Conservation (phyloP, 2,329 filamentous ascomycete species). For the Tolypocladium ophioglossoides region DNA sequence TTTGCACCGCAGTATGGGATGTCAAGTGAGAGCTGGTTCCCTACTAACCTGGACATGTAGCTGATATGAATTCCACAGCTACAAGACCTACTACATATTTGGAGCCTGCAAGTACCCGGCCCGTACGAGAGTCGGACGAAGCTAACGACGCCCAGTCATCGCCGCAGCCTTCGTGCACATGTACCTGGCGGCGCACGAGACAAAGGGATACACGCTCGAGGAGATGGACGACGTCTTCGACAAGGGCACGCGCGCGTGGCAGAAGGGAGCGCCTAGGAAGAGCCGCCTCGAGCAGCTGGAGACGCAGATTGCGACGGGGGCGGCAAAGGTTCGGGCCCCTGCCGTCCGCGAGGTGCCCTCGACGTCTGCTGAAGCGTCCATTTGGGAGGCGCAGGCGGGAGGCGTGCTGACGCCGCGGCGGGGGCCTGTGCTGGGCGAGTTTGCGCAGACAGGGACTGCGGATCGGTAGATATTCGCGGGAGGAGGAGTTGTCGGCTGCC, state of each 20-base stretch:
- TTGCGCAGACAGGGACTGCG: too few relatives aligned
- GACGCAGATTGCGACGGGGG: constrained; percentile 30
- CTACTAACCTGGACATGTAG: not conserved
- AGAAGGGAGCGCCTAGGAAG: constrained; percentile 24
- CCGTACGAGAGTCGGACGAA: too few relatives aligned
- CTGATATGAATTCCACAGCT: constrained; percentile 15
- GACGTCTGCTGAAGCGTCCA: too few relatives aligned
- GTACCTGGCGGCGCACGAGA: constrained; percentile 53
- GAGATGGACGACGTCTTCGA: constrained; percentile 68
- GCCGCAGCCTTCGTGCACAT: constrained; percentile 58
- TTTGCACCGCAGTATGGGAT: constrained; percentile 20
- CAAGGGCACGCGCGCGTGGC: constrained; percentile 48
- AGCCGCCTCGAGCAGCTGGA: constrained; percentile 36
- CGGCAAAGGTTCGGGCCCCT: too few relatives aligned
- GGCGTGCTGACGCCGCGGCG: too few relatives aligned
- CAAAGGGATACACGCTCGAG: constrained; percentile 63
- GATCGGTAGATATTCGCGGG: too few relatives aligned
- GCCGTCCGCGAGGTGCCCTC: too few relatives aligned
- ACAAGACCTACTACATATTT: constrained; percentile 64
- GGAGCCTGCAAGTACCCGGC: constrained; percentile 35
- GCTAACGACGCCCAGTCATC: constrained; percentile 34
- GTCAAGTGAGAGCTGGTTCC: constrained; percentile 31
- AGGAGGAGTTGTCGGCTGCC: too few relatives aligned
- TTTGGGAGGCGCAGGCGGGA: too few relatives aligned
- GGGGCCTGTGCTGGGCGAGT: too few relatives aligned